Percentiles rank a stretch among this genome's conserved stretches.
phyloP scores from a whole-genome alignment of 129 eudicot species.

The Tagetes erecta region DNA sequence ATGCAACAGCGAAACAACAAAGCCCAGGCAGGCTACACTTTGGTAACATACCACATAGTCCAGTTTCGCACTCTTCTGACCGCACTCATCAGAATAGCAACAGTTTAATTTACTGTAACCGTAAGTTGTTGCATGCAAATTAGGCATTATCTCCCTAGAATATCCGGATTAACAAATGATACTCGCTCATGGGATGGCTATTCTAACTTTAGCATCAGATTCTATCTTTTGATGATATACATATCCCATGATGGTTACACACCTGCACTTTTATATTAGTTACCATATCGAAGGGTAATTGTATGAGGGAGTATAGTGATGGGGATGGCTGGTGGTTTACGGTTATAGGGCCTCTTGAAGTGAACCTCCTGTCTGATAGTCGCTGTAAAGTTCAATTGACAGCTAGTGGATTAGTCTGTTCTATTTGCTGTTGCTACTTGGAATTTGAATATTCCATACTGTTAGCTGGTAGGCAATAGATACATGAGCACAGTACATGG shows the following conservation, averaged over 20 bases:
- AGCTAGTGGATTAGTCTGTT: not conserved
- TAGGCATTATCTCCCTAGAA: not conserved
- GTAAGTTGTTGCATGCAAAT: constrained; percentile 5
- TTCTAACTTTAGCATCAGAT: not conserved
- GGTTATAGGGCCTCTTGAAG: not conserved
- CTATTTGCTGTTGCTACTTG: not conserved
- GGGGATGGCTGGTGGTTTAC: not conserved
- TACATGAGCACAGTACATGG: not conserved
- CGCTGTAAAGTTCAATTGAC: not conserved
- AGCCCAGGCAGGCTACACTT: not conserved
- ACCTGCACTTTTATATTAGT: not conserved
- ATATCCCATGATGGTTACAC: not conserved
- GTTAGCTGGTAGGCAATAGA: constrained; percentile 7
- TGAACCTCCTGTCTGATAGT: not conserved
- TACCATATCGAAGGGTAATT: not conserved
- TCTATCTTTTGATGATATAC: not conserved
- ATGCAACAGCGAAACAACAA: not conserved
- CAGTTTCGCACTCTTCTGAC: not conserved
- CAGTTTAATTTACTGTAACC: not conserved
- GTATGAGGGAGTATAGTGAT: not conserved
- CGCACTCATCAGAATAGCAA: not conserved
- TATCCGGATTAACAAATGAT: not conserved
- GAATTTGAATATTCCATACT: not conserved
- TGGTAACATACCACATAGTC: not conserved
- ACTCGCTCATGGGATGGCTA: not conserved